A percentile compares a stretch with the other conserved stretches of the same genome.
phyloP scores from a whole-genome alignment of 2,329 filamentous ascomycete genomes.

The Bipolaris gigantea region DNA sequence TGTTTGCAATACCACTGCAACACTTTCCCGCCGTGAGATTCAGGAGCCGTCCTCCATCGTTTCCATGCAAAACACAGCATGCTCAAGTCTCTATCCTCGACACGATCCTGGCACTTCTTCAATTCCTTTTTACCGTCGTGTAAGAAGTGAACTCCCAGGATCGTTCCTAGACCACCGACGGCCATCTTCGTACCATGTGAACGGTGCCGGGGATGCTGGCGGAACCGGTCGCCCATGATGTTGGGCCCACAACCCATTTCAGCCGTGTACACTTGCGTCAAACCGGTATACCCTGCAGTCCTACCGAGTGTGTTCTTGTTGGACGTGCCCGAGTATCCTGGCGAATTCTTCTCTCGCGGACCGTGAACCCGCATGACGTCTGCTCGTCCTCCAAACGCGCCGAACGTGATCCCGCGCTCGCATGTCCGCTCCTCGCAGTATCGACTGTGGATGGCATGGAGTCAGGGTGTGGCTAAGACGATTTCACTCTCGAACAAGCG shows the following conservation, averaged over 20 bases:
- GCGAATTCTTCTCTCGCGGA: conserved; percentile 46
- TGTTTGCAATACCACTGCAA: conserved; percentile 43
- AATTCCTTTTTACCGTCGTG: conserved; percentile 32
- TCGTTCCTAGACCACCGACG: conserved; percentile 42
- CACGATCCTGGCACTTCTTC: conserved; percentile 28
- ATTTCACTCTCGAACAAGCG: too few relatives aligned
- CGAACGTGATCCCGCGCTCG: conserved; percentile 60
- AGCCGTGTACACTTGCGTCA: conserved; percentile 43
- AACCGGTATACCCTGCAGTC: conserved; percentile 54
- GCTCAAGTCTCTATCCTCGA: conserved; percentile 34
- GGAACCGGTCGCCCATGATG: conserved; percentile 37
- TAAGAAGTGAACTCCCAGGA: conserved; percentile 45
- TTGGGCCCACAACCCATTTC: conserved; percentile 35
- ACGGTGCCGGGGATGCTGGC: conserved; percentile 28
- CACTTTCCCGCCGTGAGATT: conserved; percentile 39
- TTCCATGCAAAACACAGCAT: conserved; percentile 44
- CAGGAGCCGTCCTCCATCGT: conserved; percentile 45
- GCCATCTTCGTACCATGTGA: conserved; percentile 41
- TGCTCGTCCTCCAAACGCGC: conserved; percentile 64
- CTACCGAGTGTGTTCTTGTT: conserved; percentile 69
- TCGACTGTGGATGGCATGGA: not conserved
- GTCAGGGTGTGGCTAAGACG: not conserved
- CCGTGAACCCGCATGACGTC: conserved; percentile 64
- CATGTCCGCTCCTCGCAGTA: conserved; percentile 10
- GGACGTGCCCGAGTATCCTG: conserved; percentile 65